Base-by-base conservation (phyloP, 2,329 filamentous ascomycete species). In the Colletotrichum trifolii region DNA sequence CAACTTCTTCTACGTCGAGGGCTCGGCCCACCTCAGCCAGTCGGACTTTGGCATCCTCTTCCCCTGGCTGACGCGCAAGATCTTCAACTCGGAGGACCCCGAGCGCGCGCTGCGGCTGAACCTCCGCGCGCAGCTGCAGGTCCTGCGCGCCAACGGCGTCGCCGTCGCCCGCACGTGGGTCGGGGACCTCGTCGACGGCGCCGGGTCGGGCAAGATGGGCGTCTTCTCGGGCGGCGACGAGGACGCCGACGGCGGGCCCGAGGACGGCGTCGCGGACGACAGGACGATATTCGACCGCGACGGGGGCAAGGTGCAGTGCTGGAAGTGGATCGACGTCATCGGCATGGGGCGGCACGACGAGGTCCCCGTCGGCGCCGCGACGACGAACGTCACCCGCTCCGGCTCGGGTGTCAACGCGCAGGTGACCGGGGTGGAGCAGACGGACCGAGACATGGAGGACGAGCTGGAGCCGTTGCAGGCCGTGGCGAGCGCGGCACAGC, bases 41-140 rank as follows among this genome's bases (percentile, higher is more conserved):
- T 91, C 88, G 17, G 93, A 97, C 73, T 96, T 96, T 70, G 93
- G 91, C 40, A 79, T 96, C 33, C 78, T 97, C 25, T 96, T 96
- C 73, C 92, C 92, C 0, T 91, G 89, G 84, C 71, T 89, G 50
- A 88, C 85, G 8, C 85, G 82, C 71, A 83, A 81, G 69, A 82
- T 89, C 8, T 87, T 89, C 69, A 81, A 82, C 2, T 83, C 84
- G 0, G 82, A 85, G 50, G 80, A 86, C 55, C 87, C 88, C 0
- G 87, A 88, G 71, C 81, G 86, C 11, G 79, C 82, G 4, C 71
- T 87, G 57, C 76, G 81, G 38, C 74, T 87, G 10, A 87, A 87
- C 67, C 73, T 82, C 25, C 76, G 85, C 10, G 84, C 84, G 3
- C 71, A 81, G 4, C 72, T 85, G 67, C 83, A 87, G 75, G 13